Base-by-base conservation (phyloP, 768 basidiomycete genomes). In the Clitopilus passeckerianus region DNA sequence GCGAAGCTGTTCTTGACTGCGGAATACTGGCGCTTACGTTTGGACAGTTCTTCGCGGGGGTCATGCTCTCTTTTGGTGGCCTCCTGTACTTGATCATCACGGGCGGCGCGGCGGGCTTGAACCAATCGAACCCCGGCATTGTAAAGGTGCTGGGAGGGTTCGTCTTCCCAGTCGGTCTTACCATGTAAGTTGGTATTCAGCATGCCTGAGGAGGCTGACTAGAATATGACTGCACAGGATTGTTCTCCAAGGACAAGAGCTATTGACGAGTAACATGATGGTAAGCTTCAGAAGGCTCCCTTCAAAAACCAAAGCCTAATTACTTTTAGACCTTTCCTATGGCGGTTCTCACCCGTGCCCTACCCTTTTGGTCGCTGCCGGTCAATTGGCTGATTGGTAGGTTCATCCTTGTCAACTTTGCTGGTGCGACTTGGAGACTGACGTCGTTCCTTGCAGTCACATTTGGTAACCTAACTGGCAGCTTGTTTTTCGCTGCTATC, bases 241-340 rank as follows among this genome's bases (percentile, higher is more conserved):
- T 60, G 79, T 87, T 14, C 73, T 90, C 14, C 86, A 89, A 71
- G 85, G 85, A 1, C 76, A 84, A 46, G 89, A 91, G 59, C 78
- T 91, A 0, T 68, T 90, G 34, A 90, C 89, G 53, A 89, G 88
- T 65, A 88, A 89, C 66, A 84, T 91, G 82, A 82, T 91, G 86
- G 87, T 88, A 61, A 53, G 69, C 20, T 37, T 37, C 41, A 50
- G 35, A 33, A 10, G n/a, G 35, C 9, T 24, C 37, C 23, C 20
- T 56, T 53, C 43, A 24, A 46, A 60, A 46, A 54, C 20, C 27
- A 50, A 41, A 4, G 6, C 10, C 46, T 50, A 12, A 33, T 34
- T 43, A 15, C 27, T 35, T 34, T 1, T 55, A 89, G 87, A 78
- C 81, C 10, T 85, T 88, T 64, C 86, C 89, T 8, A 90, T 90